A percentile compares a stretch with the other conserved stretches of the same genome.
phyloP scores from a whole-genome alignment of 2,329 filamentous ascomycete species.

The Amesomyces nigricolor region DNA sequence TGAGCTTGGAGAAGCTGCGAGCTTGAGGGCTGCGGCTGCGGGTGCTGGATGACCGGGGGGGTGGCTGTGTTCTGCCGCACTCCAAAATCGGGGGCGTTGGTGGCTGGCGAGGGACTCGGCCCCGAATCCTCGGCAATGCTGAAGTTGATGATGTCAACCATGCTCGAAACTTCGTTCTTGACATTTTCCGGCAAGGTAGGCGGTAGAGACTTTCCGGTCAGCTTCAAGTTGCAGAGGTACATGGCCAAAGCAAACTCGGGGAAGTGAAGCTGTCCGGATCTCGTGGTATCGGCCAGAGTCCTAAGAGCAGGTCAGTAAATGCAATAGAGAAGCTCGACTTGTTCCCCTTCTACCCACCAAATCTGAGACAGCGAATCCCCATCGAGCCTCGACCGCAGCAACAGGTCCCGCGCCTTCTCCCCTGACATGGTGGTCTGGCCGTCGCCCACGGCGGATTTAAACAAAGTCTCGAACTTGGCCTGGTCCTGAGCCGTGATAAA shows the following conservation, averaged over 20 bases:
- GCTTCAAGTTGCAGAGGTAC: constrained; percentile 93
- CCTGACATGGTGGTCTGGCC: constrained; percentile 80
- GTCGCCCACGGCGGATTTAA: constrained; percentile 89
- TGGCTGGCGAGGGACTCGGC: constrained; percentile 44
- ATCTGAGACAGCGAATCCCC: constrained; percentile 87
- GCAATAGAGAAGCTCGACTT: not conserved
- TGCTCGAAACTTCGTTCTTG: constrained; percentile 95
- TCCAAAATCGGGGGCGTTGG: constrained; percentile 67
- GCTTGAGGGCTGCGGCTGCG: constrained; percentile 69
- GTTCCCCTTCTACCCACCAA: constrained; percentile 52
- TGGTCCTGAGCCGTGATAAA: constrained; percentile 96
- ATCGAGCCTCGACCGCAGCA: constrained; percentile 81
- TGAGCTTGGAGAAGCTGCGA: constrained; percentile 59
- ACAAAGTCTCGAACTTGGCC: constrained; percentile 93
- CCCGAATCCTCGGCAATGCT: constrained; percentile 69
- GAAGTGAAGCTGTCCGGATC: constrained; percentile 92
- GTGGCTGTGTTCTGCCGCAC: constrained; percentile 43
- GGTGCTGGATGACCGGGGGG: constrained; percentile 57
- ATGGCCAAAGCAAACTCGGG: constrained; percentile 96
- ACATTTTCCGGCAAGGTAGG: constrained; percentile 72
- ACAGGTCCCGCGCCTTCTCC: constrained; percentile 84
- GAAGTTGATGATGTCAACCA: constrained; percentile 99
- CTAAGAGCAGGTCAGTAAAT: constrained; percentile 39
- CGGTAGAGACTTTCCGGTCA: constrained; percentile 81
- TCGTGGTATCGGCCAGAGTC: constrained; percentile 91